Percentiles rank a stretch among this genome's conserved stretches.
phyloP scores from a whole-genome alignment of 192 early-diverging fungal species.

The Coemansia reversa region DNA sequence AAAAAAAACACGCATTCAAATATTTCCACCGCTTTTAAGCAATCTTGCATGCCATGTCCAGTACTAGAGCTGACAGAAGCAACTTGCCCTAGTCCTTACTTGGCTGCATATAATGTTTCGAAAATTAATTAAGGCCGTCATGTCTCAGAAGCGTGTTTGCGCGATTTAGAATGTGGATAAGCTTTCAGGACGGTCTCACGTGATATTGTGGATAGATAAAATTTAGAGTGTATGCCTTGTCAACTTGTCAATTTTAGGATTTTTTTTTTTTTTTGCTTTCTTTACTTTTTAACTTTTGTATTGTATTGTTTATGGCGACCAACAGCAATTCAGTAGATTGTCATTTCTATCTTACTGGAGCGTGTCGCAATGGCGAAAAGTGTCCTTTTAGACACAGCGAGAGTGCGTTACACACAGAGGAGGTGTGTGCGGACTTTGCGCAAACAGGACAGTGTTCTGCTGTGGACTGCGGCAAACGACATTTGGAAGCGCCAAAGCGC shows the following conservation, averaged over 20 bases:
- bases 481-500: constrained; percentile 15
- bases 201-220: constrained; percentile 5
- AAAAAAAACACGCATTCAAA: neutral
- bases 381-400: constrained; percentile 47
- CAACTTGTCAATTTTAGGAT: neutral
- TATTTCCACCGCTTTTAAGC: constrained; percentile 9
- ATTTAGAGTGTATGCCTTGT: neutral
- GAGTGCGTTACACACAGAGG: constrained; percentile 20
- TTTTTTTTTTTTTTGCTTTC: neutral
- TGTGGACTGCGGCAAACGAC: constrained; percentile 40
- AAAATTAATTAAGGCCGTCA: neutral
- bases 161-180: neutral
- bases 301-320: constrained; percentile 19
- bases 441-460: constrained; percentile 34
- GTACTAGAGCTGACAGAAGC: constrained; percentile 9
- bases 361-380: constrained; percentile 40
- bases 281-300: constrained; percentile 5
- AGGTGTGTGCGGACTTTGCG: constrained; percentile 23
- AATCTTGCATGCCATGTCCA: constrained; percentile 21
- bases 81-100: constrained; percentile 18
- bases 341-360: constrained; percentile 38
- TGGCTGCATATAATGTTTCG: constrained; percentile 2
- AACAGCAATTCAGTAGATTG: constrained; percentile 33
- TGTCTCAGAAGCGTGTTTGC: neutral
- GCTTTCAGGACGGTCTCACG: constrained; percentile 9